Percentiles rank a stretch among this genome's conserved stretches.
Conservation (phyloP, 1,139 yeast genomes). For the Pneumocystis sp. region DNA sequence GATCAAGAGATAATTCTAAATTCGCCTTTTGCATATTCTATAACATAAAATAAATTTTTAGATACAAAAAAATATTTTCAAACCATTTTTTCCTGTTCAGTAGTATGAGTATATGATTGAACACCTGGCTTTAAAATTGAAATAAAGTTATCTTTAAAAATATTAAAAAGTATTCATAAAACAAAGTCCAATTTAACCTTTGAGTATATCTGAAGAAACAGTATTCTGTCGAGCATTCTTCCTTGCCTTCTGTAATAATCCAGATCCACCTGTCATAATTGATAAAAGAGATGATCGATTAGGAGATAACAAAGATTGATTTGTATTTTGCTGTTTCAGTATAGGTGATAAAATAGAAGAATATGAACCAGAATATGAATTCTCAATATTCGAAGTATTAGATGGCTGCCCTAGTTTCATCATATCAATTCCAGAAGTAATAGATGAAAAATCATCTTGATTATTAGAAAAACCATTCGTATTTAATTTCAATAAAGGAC, state of each 20-base stretch:
- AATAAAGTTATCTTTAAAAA: background rate
- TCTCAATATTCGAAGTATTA: background rate
- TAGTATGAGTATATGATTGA: background rate
- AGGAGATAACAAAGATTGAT: background rate
- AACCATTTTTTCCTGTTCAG: background rate
- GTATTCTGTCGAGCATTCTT: background rate
- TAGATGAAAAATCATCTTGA: slow-evolving; percentile 1
- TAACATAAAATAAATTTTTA: background rate
- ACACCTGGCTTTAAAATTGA: background rate
- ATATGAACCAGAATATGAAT: background rate
- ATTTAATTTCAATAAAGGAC: background rate
- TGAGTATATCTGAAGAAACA: background rate
- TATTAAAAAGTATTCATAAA: background rate
- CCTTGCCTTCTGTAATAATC: background rate
- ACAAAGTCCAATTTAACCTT: background rate
- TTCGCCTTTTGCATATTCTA: background rate
- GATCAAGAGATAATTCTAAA: background rate
- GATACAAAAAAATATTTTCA: background rate
- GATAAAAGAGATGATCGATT: background rate
- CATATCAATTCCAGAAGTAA: background rate
- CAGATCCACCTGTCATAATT: background rate
- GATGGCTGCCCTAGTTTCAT: background rate
- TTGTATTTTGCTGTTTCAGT: background rate
- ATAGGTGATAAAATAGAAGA: background rate
- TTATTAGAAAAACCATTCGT: background rate